Conservation (phyloP, 352 stramenopile genomes). For the Globisporangium nodosum region DNA sequence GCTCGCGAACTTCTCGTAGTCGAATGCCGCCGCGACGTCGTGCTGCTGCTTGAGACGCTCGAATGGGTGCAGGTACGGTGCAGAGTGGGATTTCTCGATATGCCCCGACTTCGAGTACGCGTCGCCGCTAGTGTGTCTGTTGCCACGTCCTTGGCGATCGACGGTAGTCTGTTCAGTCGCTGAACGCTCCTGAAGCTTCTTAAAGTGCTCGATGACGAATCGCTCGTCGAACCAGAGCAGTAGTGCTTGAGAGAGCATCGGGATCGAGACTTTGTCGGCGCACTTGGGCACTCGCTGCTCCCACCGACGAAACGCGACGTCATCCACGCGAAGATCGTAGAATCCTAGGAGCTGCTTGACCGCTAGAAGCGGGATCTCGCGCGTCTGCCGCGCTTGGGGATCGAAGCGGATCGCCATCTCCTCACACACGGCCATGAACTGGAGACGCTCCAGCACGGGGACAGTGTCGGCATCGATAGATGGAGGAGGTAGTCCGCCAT, state of each 20-base stretch:
- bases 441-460: slow-evolving; percentile 10
- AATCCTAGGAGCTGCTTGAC: slow-evolving; percentile 37
- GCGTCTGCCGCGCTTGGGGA: slow-evolving; percentile 22
- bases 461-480: background rate
- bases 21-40: slow-evolving; percentile 35
- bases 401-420: slow-evolving; percentile 46
- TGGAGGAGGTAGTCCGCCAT: background rate
- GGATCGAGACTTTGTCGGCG: slow-evolving; percentile 27
- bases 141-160: background rate
- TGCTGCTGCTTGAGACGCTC: slow-evolving; percentile 32
- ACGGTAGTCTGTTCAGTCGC: slow-evolving; percentile 2
- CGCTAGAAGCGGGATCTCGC: slow-evolving; percentile 23
- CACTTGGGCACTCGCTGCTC: slow-evolving; percentile 38
- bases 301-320: slow-evolving; percentile 43
- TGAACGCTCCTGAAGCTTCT: slow-evolving; percentile 9
- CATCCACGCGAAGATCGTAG: slow-evolving; percentile 33
- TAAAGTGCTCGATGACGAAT: slow-evolving; percentile 35
- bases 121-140: background rate
- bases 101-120: too few relatives aligned
- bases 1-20: slow-evolving; percentile 35
- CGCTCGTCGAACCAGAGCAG: slow-evolving; percentile 46
- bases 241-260: slow-evolving; percentile 39
- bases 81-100: slow-evolving; percentile 22
- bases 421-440: slow-evolving; percentile 44
- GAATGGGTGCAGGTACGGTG: slow-evolving; percentile 38